Conservation (phyloP, 2,329 filamentous ascomycete genomes). For the Paecilomyces variotii region DNA sequence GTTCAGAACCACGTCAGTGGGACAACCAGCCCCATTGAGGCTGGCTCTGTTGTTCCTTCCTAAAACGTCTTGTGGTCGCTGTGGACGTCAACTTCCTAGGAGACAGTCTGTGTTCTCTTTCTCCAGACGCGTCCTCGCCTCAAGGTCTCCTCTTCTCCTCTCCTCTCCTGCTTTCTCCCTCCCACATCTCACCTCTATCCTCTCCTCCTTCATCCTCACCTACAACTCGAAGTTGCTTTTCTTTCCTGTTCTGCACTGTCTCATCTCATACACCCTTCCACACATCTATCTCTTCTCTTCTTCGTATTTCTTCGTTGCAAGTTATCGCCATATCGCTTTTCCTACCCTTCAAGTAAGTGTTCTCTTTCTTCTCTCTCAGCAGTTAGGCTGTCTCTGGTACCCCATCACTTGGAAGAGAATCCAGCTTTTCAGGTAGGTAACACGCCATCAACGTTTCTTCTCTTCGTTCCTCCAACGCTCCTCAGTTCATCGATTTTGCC, state of each 20-base stretch:
- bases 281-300: not conserved
- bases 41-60: not conserved
- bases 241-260: not conserved
- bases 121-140: not conserved
- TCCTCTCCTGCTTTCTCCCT: not conserved
- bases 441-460: not conserved
- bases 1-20: not conserved
- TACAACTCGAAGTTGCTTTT: slow-evolving; percentile 3
- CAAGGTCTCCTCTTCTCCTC: not conserved
- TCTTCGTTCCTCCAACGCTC: not conserved
- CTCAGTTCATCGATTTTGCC: not conserved
- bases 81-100: not conserved
- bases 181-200: slow-evolving; percentile 5
- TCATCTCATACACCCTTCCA: not conserved
- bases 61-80: not conserved
- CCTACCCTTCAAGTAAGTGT: not conserved
- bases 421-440: not conserved
- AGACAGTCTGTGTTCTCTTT: not conserved
- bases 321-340: not conserved
- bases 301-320: not conserved
- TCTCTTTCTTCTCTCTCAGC: not conserved
- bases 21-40: not conserved
- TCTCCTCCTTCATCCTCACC: slow-evolving; percentile 3
- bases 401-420: not conserved
- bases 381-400: not conserved